A percentile compares a stretch with the other conserved stretches of the same genome.
phyloP scores from a whole-genome alignment of 805 yeast genomes.

The Wickerhamomyces pijperi region DNA sequence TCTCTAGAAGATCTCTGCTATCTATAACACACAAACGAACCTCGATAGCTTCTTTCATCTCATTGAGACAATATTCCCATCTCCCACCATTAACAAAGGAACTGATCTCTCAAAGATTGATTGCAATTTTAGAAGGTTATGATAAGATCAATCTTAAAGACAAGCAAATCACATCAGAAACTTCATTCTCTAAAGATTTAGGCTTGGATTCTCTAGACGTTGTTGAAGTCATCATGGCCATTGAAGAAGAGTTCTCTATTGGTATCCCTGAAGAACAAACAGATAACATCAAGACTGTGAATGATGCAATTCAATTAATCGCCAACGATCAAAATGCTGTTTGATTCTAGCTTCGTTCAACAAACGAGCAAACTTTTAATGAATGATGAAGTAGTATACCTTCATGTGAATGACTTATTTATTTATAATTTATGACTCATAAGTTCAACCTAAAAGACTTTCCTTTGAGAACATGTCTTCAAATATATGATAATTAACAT shows the following conservation, averaged over 20 bases:
- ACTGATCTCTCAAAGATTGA: slow-evolving; percentile 47
- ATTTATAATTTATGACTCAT: too few species aligned
- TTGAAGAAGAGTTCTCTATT: slow-evolving; percentile 55
- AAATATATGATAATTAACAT: too few species aligned
- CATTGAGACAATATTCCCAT: slow-evolving; percentile 34
- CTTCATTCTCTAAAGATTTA: slow-evolving; percentile 53
- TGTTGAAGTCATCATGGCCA: slow-evolving; percentile 63
- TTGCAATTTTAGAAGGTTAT: slow-evolving; percentile 55
- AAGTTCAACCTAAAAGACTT: too few species aligned
- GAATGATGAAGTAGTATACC: too few species aligned
- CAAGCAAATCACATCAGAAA: slow-evolving; percentile 22
- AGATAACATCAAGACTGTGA: slow-evolving; percentile 77
- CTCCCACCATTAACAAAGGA: slow-evolving; percentile 54
- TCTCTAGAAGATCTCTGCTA: background rate
- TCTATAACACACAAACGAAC: background rate
- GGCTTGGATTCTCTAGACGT: slow-evolving; percentile 65
- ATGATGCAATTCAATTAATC: slow-evolving; percentile 76
- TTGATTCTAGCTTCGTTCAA: slow-evolving; percentile 1
- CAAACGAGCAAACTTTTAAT: too few species aligned
- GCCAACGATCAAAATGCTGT: slow-evolving; percentile 17
- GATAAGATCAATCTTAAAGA: slow-evolving; percentile 35
- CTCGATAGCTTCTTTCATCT: background rate
- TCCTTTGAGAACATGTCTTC: too few species aligned
- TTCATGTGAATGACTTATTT: too few species aligned
- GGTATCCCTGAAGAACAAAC: slow-evolving; percentile 75